Conservation (phyloP, 768 basidiomycete genomes). For the Cystofilobasidium bisporidii region DNA sequence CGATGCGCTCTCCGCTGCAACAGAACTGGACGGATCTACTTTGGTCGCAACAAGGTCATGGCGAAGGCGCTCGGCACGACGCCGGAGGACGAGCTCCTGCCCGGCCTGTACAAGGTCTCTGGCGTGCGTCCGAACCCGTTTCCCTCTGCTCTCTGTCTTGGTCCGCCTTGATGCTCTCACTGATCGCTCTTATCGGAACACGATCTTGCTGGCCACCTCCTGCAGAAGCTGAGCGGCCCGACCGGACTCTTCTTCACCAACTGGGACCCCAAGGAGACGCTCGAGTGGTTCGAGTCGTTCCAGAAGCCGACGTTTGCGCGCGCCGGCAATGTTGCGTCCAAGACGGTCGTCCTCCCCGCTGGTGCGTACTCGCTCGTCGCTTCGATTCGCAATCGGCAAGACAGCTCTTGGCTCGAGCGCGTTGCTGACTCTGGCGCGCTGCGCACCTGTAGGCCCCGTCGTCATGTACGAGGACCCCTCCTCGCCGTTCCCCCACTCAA, state of each 20-base stretch:
- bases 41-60: constrained; percentile 62
- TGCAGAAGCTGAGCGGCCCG: constrained; percentile 85
- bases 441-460: background rate
- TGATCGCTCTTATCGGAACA: too few relatives aligned
- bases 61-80: constrained; percentile 87
- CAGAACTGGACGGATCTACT: constrained; percentile 82
- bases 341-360: constrained; percentile 62
- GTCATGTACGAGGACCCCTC: constrained; percentile 50
- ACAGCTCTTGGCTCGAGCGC: too few relatives aligned
- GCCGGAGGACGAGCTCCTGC: constrained; percentile 71
- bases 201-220: background rate
- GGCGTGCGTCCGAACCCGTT: too few relatives aligned
- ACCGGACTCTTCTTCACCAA: constrained; percentile 89
- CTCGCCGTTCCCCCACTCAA: constrained; percentile 89
- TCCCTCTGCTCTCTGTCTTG: constrained; percentile 10
- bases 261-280: constrained; percentile 76
- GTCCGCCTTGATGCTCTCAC: too few relatives aligned
- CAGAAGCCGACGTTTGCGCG: constrained; percentile 83
- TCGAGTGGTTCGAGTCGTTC: constrained; percentile 90
- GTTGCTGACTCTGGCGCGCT: too few relatives aligned
- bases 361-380: constrained; percentile 36
- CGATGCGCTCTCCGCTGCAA: background rate
- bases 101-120: constrained; percentile 63
- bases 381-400: too few relatives aligned
- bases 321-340: constrained; percentile 65